Evolutionary conservation across 345 rosid species (phyloP).

Genomic region (Brassica juncea): DNA sequence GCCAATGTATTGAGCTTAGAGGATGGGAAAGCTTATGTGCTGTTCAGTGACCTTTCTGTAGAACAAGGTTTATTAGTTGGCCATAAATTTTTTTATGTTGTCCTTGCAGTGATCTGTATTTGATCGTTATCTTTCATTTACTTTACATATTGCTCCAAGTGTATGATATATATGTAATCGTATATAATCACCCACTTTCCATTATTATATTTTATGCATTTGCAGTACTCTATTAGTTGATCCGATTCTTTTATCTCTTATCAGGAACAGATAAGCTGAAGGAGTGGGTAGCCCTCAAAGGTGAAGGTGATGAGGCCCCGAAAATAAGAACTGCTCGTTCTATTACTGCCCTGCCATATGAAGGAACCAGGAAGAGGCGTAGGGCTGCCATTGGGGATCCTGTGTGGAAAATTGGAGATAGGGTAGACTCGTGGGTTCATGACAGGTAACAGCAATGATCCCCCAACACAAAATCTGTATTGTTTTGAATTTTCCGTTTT

Average conservation of each 20-base stretch:
- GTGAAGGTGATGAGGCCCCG: conserved; percentile 65
- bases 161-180: conserved; percentile 1
- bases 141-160: conserved; percentile 4
- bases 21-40: conserved; percentile 78
- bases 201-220: conserved; percentile 6
- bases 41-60: conserved; percentile 60
- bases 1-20: conserved; percentile 69
- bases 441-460: conserved; percentile 55
- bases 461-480: conserved; percentile 10
- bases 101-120: background rate
- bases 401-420: conserved; percentile 88
- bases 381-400: conserved; percentile 74
- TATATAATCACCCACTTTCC: background rate
- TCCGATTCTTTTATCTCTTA: conserved; percentile 17
- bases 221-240: conserved; percentile 1
- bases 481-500: background rate
- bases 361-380: conserved; percentile 95
- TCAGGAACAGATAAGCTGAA: conserved; percentile 68
- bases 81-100: background rate
- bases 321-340: conserved; percentile 75
- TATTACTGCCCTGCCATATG: conserved; percentile 55
- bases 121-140: background rate
- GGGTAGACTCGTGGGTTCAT: conserved; percentile 81
- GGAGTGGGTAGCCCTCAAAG: conserved; percentile 84
- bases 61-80: conserved; percentile 60